Conservation (phyloP, 208 protist genomes). For the Leishmania braziliensis region DNA sequence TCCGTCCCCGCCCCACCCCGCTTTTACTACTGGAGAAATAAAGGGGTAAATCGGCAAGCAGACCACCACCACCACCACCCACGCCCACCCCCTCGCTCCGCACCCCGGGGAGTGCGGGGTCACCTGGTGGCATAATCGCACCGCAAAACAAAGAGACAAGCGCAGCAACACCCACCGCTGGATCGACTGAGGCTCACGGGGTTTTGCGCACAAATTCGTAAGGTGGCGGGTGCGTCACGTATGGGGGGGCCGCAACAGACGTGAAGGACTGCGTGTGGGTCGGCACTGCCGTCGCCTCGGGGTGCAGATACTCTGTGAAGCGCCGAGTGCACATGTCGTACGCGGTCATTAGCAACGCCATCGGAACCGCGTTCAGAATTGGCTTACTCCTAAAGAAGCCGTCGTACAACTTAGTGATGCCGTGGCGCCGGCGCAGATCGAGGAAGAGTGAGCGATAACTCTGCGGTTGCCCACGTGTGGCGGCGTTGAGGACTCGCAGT, state of each 20-base stretch:
- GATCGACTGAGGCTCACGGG: neutral
- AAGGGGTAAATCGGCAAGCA: neutral
- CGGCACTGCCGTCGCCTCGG: slow-evolving; percentile 36
- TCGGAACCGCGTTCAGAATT: slow-evolving; percentile 64
- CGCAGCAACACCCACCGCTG: neutral
- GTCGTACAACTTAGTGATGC: slow-evolving; percentile 81
- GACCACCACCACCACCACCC: neutral
- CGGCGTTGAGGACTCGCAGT: slow-evolving; percentile 53
- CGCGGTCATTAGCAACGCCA: slow-evolving; percentile 63
- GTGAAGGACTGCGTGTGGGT: slow-evolving; percentile 55
- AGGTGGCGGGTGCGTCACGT: slow-evolving; percentile 25
- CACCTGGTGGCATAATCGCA: neutral
- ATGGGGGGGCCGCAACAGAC: slow-evolving; percentile 24
- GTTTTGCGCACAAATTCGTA: slow-evolving; percentile 63
- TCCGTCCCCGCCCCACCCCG: neutral
- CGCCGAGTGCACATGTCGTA: slow-evolving; percentile 67
- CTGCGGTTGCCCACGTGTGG: slow-evolving; percentile 27
- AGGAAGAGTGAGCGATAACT: slow-evolving; percentile 64
- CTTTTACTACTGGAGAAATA: neutral
- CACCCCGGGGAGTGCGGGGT: neutral
- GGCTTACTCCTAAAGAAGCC: slow-evolving; percentile 79
- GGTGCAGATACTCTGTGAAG: slow-evolving; percentile 74
- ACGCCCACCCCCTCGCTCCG: neutral
- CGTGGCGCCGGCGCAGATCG: slow-evolving; percentile 66
- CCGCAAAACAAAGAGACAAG: neutral